Conservation (phyloP, 163 green algal species). For the Prototheca wickerhamii region DNA sequence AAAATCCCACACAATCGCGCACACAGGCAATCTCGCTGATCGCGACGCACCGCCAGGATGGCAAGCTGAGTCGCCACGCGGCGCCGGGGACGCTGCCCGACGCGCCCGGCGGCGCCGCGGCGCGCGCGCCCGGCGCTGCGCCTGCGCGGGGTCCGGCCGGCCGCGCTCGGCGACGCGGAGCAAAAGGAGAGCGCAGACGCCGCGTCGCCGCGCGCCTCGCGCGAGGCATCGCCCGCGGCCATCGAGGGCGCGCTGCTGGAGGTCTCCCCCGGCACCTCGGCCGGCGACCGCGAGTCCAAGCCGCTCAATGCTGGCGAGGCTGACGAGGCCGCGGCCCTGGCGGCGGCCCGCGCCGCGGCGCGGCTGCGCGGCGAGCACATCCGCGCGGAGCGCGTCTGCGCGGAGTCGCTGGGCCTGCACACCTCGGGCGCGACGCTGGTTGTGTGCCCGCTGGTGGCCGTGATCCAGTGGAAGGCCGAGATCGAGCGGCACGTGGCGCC, state of each 20-base stretch:
- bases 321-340: background rate
- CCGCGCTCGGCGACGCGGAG: background rate
- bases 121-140: background rate
- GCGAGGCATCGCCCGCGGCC: no score
- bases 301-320: background rate
- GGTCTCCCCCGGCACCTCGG: background rate
- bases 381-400: background rate
- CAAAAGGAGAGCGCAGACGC: constrained; percentile 1
- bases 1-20: no score
- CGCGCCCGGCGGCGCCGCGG: constrained; percentile 1
- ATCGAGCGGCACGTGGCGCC: constrained; percentile 73
- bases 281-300: background rate
- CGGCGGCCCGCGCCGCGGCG: background rate
- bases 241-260: background rate
- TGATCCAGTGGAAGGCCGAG: constrained; percentile 87
- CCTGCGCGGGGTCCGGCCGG: background rate
- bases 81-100: constrained; percentile 5
- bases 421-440: constrained; percentile 74
- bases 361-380: constrained; percentile 6
- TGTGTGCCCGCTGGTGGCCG: constrained; percentile 81
- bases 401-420: background rate
- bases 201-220: background rate
- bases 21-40: constrained; percentile 75
- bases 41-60: constrained; percentile 52
- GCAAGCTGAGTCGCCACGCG: constrained; percentile 16